Evolutionary conservation across 148 eudicot genomes (phyloP).

Genomic region (Oxyria digyna): DNA sequence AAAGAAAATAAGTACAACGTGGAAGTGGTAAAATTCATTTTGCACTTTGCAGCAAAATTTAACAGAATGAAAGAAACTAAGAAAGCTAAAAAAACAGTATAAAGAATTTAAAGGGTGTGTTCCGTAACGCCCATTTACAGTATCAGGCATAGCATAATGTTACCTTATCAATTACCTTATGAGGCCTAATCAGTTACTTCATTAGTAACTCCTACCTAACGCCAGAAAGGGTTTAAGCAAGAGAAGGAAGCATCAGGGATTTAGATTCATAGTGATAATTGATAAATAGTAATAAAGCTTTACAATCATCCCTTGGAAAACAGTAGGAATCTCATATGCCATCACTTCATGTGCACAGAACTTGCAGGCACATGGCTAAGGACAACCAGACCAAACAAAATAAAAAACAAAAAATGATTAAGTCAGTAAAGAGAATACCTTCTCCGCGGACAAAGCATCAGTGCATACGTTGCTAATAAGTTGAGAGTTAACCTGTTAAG

Average conservation of each 20-base stretch:
- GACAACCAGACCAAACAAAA: not conserved
- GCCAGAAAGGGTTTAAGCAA: not conserved
- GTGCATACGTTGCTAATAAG: conserved; percentile 98
- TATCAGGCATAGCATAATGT: not conserved
- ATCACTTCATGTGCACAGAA: not conserved
- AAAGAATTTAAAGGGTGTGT: not conserved
- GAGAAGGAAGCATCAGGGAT: too few species aligned
- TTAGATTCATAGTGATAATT: too few species aligned
- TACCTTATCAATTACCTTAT: not conserved
- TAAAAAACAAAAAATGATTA: not conserved
- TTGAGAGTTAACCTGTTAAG: conserved; percentile 82
- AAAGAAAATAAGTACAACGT: not conserved
- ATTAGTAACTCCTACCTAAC: not conserved
- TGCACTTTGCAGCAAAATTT: not conserved
- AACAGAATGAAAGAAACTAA: not conserved
- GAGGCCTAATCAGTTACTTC: not conserved
- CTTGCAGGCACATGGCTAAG: not conserved
- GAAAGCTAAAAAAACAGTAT: not conserved
- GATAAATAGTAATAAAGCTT: not conserved
- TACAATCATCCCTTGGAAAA: not conserved
- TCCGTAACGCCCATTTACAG: not conserved
- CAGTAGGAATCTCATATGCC: not conserved
- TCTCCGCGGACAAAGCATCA: conserved; percentile 98
- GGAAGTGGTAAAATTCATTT: not conserved
- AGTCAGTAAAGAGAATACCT: conserved; percentile 28